Evolutionary conservation across 345 rosid species (phyloP).

Genomic region (Gossypioides kirkii): DNA sequence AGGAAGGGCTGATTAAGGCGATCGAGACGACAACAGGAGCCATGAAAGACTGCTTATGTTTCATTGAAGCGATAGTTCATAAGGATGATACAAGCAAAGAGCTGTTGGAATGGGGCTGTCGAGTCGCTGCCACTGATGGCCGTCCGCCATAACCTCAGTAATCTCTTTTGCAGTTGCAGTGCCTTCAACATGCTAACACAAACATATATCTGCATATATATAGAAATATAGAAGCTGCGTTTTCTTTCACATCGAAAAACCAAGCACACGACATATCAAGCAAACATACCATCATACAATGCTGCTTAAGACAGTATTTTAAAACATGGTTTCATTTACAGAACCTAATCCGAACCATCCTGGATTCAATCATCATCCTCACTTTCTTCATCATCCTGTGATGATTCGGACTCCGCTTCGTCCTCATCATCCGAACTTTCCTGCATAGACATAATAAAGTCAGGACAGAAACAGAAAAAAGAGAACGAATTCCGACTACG

Average conservation of each 20-base stretch:
- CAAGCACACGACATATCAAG: neutral
- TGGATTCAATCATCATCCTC: constrained; percentile 39
- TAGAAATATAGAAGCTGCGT: neutral
- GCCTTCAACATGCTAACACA: neutral
- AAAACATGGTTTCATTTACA: neutral
- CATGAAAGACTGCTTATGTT: constrained; percentile 60
- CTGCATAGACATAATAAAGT: constrained; percentile 19
- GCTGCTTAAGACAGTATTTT: neutral
- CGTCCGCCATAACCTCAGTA: constrained; percentile 67
- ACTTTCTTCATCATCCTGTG: constrained; percentile 50
- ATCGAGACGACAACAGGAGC: constrained; percentile 45
- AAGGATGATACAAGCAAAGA: too few relatives aligned
- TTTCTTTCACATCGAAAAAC: neutral
- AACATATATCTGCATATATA: neutral
- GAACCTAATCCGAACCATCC: neutral
- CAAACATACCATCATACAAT: neutral
- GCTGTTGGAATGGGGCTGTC: constrained; percentile 40
- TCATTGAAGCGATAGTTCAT: constrained; percentile 64
- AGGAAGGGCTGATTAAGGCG: constrained; percentile 61
- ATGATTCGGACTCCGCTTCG: constrained; percentile 49
- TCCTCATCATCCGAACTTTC: constrained; percentile 38
- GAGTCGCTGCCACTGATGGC: constrained; percentile 63
- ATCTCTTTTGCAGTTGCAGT: neutral
- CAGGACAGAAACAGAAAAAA: neutral
- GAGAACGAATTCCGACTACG: neutral